Evolutionary conservation across 495 filamentous ascomycete species (phyloP), one percentile per base, ranked within the genome.

Genomic region (Penicillium ucsense): DNA sequence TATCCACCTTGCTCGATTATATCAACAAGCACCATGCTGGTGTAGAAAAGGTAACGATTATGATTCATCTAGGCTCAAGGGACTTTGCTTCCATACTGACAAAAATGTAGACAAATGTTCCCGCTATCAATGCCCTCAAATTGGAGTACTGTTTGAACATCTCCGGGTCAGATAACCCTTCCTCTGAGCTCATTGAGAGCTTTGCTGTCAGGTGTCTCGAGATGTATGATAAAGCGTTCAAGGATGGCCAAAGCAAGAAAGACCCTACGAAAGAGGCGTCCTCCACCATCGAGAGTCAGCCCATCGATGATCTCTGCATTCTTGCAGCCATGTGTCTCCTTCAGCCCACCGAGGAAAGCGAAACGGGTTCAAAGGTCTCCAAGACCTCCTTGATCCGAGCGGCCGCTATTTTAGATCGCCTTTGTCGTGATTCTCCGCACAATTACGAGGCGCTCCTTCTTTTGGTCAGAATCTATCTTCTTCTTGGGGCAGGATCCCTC

Each of bases 401-500:
- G 10, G 63, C 72, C 33, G 58, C 61, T 4, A 68, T 82, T 27
- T 54, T 83, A 35, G 72, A 80, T 35, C 60, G 64, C 37, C 61
- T 81, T 8, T 48, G 78, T 4, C 44, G 57, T 12, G 68, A 75
- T 40, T 79, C 76, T 4, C 74, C 72, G 35, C 73, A 80, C 55
- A 80, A 80, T 45, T 82, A 81, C 50, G 69, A 79, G 52, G 75
- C 73, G 4, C 53, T 80, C 11, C 62, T 82, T 32, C 61, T 80
- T 28, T 62, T 82, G 35, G 68, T 78, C 3, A 68, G 79, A 8
- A 56, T 80, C 31, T 79, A 79, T 51, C 63, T 76, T 31, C 62
- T 72, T 35, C 46, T 83, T 8, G 80, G 80, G 6, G 72, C 73
- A 38, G 70, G 70, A 10, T 76, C 75, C 4, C 65, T 75, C 8